Evolutionary conservation across 129 eudicot genomes (phyloP), one percentile per base, ranked within the genome.

Genomic region (Logfia minima): DNA sequence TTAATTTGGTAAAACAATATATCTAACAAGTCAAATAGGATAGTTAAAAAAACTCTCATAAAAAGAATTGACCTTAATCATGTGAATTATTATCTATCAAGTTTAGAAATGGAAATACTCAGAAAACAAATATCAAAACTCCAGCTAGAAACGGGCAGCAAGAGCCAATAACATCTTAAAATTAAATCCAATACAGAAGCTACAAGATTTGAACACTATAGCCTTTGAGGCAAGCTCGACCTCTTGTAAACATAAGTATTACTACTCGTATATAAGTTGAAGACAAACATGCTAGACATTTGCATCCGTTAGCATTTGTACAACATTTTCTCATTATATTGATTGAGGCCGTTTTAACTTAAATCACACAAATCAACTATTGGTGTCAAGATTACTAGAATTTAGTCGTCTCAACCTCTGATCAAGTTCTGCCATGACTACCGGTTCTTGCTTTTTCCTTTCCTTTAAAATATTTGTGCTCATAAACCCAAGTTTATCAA

Each of bases 371-470:
- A 13, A 55, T 81, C 48, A 68, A 24, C 56, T 67, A 17, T 43
- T 29, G 58, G 11, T 71, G 2, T 74, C 80, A 69, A 45, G 31
- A 75, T 80, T 80, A 68, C 76, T 48, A 75, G 98, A 93, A 83
- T 87, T 93, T 69, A 90, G 84, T 62, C 97, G 87, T 77, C 92
- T 84, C 70, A 86, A 41, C 82, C 98, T 90, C 82, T 90, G 91
- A 86, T 90, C 92, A 75, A 93, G 96, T 83, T 90, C 97, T 55
- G 96, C 97, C 97, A 88, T 90, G 4, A 93, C 98, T 13, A 96
- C 98, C 5, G 98, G 91, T 81, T 93, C 97, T 81, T 93, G 98
- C 84, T 93, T 93, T 67, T 93, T 93, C 83, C 98, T 83, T 80
- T 93, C 91, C 85, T 90, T 93, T 7, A 96, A 88, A 86, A 93